Conservation (phyloP, 2,329 filamentous ascomycete species). For the Fusarium marasasianum region DNA sequence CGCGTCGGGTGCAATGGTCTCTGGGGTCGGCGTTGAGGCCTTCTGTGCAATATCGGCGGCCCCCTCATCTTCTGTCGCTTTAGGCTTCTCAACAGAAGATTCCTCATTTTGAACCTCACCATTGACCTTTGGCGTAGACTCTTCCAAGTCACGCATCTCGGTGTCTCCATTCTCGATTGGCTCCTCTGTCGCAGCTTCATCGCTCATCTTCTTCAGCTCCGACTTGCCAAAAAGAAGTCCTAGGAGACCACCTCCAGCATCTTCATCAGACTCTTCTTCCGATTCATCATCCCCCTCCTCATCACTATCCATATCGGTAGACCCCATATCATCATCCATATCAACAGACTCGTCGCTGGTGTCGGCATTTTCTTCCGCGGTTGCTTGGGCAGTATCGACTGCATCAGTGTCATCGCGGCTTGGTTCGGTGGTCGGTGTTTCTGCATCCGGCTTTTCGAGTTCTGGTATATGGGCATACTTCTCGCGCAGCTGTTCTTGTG, state of each 20-base stretch:
- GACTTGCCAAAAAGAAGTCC: constrained; percentile 69
- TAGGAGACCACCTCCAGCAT: constrained; percentile 57
- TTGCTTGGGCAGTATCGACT: constrained; percentile 33
- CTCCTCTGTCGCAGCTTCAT: constrained; percentile 45
- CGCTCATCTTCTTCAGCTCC: constrained; percentile 63
- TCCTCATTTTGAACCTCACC: constrained; percentile 47
- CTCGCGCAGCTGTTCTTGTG: constrained; percentile 72
- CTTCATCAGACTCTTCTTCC: constrained; percentile 55
- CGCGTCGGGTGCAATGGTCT: not conserved
- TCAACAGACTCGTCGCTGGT: constrained; percentile 73
- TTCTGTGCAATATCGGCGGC: not conserved
- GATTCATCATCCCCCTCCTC: constrained; percentile 59
- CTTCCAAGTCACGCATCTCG: constrained; percentile 30
- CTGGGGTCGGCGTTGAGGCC: not conserved
- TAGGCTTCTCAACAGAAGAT: constrained; percentile 46
- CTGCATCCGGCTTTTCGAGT: constrained; percentile 46
- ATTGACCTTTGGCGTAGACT: constrained; percentile 18
- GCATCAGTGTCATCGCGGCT: constrained; percentile 37
- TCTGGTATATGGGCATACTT: constrained; percentile 75
- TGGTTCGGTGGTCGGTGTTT: constrained; percentile 35
- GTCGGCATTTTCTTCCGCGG: constrained; percentile 49
- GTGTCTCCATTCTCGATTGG: constrained; percentile 36
- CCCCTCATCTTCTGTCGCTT: constrained; percentile 24
- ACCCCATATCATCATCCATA: constrained; percentile 74
- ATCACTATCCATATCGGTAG: constrained; percentile 60